Percentiles rank a stretch among this genome's conserved stretches.
Conservation (phyloP, 2,329 filamentous ascomycete species). For the Alternaria rosae region DNA sequence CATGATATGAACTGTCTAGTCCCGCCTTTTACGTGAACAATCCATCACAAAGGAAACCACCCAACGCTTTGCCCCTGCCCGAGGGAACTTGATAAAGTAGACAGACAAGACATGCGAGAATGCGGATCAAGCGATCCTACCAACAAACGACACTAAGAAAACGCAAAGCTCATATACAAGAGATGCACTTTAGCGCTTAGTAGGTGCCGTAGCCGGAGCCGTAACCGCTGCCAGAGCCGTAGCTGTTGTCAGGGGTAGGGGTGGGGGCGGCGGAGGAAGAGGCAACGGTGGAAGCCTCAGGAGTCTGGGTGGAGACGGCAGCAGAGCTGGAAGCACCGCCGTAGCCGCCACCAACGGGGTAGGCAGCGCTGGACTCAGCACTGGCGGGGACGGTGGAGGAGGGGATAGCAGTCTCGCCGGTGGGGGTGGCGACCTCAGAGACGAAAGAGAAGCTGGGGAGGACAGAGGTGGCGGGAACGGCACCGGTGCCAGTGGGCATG, state of each 20-base stretch:
- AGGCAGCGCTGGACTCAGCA: constrained; percentile 22
- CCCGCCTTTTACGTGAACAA: constrained; percentile 12
- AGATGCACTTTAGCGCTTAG: constrained; percentile 23
- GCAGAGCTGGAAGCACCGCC: constrained; percentile 14
- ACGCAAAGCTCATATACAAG: constrained; percentile 27
- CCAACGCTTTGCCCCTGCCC: constrained; percentile 26
- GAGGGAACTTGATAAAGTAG: constrained; percentile 28
- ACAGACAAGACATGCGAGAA: constrained; percentile 38
- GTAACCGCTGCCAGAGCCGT: constrained; percentile 20
- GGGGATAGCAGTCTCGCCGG: constrained; percentile 18
- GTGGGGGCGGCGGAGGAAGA: constrained; percentile 19
- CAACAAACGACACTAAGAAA: constrained; percentile 21
- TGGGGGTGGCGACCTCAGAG: constrained; percentile 30
- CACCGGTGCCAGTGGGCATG: constrained; percentile 28
- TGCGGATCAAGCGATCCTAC: constrained; percentile 32
- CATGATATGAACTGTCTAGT: constrained; percentile 15
- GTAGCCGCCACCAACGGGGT: constrained; percentile 24
- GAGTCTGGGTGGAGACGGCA: constrained; percentile 18
- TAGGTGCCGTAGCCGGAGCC: constrained; percentile 33
- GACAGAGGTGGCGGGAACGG: constrained; percentile 20
- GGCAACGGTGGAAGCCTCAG: constrained; percentile 9
- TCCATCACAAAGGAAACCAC: constrained; percentile 27
- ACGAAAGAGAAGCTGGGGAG: constrained; percentile 36
- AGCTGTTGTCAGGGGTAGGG: constrained; percentile 15
- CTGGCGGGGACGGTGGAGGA: constrained; percentile 17